Evolutionary conservation across 257 asterid species (phyloP).

Genomic region (Fraxinus excelsior): DNA sequence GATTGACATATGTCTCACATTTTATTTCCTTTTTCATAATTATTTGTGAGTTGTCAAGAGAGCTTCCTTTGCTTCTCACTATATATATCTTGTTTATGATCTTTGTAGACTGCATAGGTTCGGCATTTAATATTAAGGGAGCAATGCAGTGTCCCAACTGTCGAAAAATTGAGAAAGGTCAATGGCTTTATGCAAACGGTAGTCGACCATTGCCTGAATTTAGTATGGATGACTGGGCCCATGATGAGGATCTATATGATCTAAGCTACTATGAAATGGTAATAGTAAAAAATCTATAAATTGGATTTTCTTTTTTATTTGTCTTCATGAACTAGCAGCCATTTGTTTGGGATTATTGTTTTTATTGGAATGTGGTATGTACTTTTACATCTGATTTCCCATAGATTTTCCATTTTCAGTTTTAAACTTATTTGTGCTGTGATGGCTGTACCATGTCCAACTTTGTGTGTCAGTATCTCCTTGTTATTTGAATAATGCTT

Average conservation of each 20-base stretch:
- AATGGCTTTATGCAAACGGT: conserved; percentile 93
- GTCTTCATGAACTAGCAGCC: not conserved
- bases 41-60: not conserved
- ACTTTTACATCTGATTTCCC: not conserved
- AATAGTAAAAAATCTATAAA: conserved; percentile 16
- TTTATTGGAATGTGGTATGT: not conserved
- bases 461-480: not conserved
- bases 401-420: not conserved
- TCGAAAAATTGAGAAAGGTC: conserved; percentile 96
- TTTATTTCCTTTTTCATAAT: not conserved
- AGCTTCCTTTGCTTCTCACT: conserved; percentile 14
- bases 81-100: conserved; percentile 19
- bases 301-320: not conserved
- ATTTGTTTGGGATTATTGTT: not conserved
- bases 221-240: conserved; percentile 88
- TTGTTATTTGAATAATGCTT: not conserved
- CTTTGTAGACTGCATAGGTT: conserved; percentile 93
- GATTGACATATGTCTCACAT: not conserved
- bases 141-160: conserved; percentile 99
- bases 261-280: conserved; percentile 89
- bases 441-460: not conserved
- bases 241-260: conserved; percentile 89
- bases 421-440: not conserved
- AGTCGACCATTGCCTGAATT: conserved; percentile 80
- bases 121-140: conserved; percentile 95